Percentiles rank a stretch among this genome's conserved stretches.
phyloP scores from a whole-genome alignment of 2,329 filamentous ascomycete genomes.

The Phialocephala sp. region DNA sequence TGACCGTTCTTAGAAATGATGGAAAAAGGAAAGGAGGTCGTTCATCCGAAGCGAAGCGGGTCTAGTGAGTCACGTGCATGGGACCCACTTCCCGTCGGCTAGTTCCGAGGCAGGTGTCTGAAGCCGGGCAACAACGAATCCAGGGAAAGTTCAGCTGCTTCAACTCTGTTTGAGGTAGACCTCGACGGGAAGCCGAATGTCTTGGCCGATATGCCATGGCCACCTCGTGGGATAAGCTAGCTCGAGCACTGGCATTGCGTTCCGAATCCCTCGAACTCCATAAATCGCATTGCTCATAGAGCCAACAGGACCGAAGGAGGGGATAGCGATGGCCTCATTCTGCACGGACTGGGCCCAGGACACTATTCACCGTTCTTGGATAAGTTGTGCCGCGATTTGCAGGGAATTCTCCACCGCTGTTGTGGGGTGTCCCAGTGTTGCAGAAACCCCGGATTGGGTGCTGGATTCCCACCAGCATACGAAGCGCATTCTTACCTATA shows the following conservation, averaged over 20 bases:
- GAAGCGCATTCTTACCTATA: slow-evolving; percentile 1
- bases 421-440: not conserved
- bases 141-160: not conserved
- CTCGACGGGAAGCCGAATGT: not conserved
- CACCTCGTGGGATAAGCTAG: not conserved
- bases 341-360: not conserved
- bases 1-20: not conserved
- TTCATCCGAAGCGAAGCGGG: not conserved
- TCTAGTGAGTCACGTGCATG: not conserved
- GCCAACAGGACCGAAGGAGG: not conserved
- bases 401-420: not conserved
- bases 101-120: not conserved
- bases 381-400: not conserved
- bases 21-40: not conserved
- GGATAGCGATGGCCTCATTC: not conserved
- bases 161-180: slow-evolving; percentile 5
- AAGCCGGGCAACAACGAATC: not conserved
- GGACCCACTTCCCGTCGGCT: not conserved
- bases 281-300: not conserved
- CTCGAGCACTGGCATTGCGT: not conserved
- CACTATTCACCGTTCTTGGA: not conserved
- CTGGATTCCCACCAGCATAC: not conserved
- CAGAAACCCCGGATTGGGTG: not conserved
- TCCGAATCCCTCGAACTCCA: not conserved
- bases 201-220: not conserved